phyloP scores from a whole-genome alignment of 805 yeast genomes.

The Diddensiella transvaalensis region DNA sequence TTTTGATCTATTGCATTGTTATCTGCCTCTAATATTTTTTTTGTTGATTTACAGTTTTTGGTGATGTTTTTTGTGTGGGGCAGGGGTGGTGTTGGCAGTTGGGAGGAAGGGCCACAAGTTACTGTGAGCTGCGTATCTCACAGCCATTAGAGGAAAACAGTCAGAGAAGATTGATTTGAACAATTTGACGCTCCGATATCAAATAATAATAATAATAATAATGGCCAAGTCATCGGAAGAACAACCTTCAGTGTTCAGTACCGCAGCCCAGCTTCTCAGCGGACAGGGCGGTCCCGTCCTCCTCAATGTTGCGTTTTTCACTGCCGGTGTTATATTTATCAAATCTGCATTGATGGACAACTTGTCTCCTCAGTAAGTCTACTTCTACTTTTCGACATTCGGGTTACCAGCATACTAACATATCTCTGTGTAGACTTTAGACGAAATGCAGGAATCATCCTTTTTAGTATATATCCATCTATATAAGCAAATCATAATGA shows the following conservation, averaged over 20 bases:
- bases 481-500: no score
- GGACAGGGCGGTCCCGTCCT: constrained; percentile 24
- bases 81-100: no score
- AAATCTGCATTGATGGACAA: constrained; percentile 37
- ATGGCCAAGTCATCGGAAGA: constrained; percentile 23
- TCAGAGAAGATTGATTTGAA: no score
- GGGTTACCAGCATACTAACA: not conserved
- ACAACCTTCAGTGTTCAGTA: constrained; percentile 12
- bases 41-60: no score
- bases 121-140: no score
- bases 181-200: no score
- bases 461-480: not conserved
- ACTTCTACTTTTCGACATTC: not conserved
- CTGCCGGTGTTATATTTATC: constrained; percentile 37
- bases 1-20: no score
- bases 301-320: constrained; percentile 27
- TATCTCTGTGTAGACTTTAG: not conserved
- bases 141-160: no score
- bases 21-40: no score
- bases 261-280: constrained; percentile 12
- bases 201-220: no score
- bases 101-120: no score
- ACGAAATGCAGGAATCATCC: not conserved
- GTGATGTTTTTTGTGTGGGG: no score
- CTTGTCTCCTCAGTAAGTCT: constrained; percentile 37